Conservation (phyloP, 2,329 filamentous ascomycete genomes). For the Cytospora piceae region DNA sequence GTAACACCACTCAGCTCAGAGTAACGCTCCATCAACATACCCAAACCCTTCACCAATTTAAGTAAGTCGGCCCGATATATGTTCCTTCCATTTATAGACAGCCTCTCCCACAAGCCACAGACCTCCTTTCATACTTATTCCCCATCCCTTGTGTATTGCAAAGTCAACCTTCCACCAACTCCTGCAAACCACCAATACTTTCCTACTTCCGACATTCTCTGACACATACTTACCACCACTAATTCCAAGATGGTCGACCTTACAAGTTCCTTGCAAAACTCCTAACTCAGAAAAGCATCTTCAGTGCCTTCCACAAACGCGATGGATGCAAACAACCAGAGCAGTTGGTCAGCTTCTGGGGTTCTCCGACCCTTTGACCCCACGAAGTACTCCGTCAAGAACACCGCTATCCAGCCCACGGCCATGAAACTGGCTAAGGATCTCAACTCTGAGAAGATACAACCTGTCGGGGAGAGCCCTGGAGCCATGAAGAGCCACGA, state of each 20-base stretch:
- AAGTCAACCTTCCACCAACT: neutral
- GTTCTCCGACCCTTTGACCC: neutral
- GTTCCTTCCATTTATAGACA: neutral
- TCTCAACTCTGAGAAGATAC: neutral
- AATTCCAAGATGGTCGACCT: neutral
- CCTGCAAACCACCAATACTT: neutral
- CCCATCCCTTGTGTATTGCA: neutral
- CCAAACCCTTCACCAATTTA: neutral
- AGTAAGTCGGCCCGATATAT: neutral
- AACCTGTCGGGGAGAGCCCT: neutral
- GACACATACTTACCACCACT: neutral
- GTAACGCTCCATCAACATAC: too few relatives aligned
- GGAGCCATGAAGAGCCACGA: neutral
- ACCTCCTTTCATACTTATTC: neutral
- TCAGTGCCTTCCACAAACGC: neutral
- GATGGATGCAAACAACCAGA: neutral
- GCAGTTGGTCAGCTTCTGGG: neutral
- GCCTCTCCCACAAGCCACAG: neutral
- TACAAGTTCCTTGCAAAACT: neutral
- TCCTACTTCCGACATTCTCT: neutral
- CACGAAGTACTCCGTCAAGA: neutral
- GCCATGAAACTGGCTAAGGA: neutral
- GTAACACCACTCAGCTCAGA: too few relatives aligned
- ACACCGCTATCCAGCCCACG: neutral
- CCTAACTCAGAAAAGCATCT: neutral